Base-by-base conservation (phyloP, 140 eudicot genomes). In the Bidens hawaiensis region DNA sequence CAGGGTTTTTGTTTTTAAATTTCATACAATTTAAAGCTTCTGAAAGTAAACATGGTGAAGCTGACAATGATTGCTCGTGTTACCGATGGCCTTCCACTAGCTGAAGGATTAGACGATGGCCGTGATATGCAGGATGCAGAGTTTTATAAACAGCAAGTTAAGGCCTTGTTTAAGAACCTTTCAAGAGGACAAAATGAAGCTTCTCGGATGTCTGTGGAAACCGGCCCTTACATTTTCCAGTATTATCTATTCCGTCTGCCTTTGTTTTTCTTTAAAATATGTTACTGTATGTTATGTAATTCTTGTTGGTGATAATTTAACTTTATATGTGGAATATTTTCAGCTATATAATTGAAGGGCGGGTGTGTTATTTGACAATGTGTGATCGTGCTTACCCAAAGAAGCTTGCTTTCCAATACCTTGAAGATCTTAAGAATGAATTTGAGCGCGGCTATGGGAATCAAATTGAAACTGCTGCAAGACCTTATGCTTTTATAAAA, bases 21-120 rank as follows among this genome's bases (percentile, higher is more conserved):
- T 48, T 21, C 9, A 45, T 64, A 51, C 54, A 75, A 76, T 54
- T 68, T 74, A 68, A 64, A 43, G 70, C 62, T 68, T 64, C 25
- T 58, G 23, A 64, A 64, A 79, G 75, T 62, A 62, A 86, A 62
- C 42, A 91, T 91, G 98, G 98, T 91, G 83, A 91, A 91, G 78
- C 54, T 91, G 81, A 91, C 98, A 19, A 82, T 91, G 98, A 82
- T 91, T 82, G 96, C 96, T 67, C 95, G 98, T 82, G 96, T 91
- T 17, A 91, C 91, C 56, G 96, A 91, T 58, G 98, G 98, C 13
- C 96, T 91, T 63, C 98, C 98, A 0, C 71, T 91, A 16, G 98
- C 89, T 28, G 98, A 91, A 80, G 98, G 96, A 61, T 64, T 91
- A 55, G 95, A 84, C 76, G 98, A 91, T 78, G 94, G 89, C 0